Evolutionary conservation across 2,329 filamentous ascomycete genomes (phyloP), one percentile per base, ranked within the genome.

Genomic region (Monosporascus cannonballus): DNA sequence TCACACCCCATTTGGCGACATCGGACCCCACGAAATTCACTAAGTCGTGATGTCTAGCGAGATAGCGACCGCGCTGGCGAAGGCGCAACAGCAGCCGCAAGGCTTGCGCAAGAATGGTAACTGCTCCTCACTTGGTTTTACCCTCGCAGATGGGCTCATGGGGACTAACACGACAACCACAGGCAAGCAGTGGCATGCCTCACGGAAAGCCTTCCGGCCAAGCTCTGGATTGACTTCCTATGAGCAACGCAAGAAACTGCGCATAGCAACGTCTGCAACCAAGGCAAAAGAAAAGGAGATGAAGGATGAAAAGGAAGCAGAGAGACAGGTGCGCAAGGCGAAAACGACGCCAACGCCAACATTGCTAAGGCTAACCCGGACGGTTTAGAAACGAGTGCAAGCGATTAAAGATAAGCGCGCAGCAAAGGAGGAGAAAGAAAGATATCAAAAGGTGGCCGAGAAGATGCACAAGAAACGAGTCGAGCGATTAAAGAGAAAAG

Each of bases 381-480:
- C 22, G 46, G 39, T 58, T 51, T 66, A 96, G 89, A 79, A 81
- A 67, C 85, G 85, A 61, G 84, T 94, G 51, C 81, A 92, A 65
- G 80, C 80, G 11, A 89, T 97, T 67, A 92, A 88, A 65, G 90
- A 96, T 59, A 92, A 87, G 72, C 83, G 90, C 61, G 87, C 84
- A 20, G 89, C 86, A 50, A 97, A 96, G 79, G 92, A 90, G 64
- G 94, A 97, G 77, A 91, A 88, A 72, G 90, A 92, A 66, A 80
- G 93, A 61, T 97, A 93, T 68, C 90, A 91, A 71, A 90, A 92
- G 77, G 83, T 99, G 83, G 93, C 91, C 20, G 90, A 91, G 75
- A 97, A 94, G 77, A 97, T 99, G 94, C 93, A 97, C 76, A 85
- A 83, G 73, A 97, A 96, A 80, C 81, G 92, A 56, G 87, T 97